Percentiles rank a stretch among this genome's conserved stretches.
Conservation (phyloP, 176 grass and related monocot species). For the Thinopyrum elongatum region DNA sequence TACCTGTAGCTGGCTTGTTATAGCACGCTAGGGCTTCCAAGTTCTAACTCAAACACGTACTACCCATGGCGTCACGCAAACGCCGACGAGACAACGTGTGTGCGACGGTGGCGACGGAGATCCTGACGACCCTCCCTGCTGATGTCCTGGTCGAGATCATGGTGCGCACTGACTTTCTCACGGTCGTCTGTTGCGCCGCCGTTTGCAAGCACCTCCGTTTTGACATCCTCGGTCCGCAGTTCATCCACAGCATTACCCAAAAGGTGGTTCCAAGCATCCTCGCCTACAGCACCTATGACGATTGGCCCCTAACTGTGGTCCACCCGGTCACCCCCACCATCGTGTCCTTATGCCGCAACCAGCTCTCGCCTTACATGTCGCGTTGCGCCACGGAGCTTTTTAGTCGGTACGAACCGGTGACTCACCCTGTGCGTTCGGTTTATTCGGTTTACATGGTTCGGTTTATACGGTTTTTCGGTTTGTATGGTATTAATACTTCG, state of each 20-base stretch:
- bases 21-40: too few species aligned
- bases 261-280: background rate
- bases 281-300: background rate
- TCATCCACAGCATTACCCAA: background rate
- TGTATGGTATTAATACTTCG: too few species aligned
- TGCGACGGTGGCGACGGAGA: too few species aligned
- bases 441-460: too few species aligned
- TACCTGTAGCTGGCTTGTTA: too few species aligned
- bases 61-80: background rate
- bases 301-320: background rate
- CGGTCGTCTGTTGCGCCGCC: background rate
- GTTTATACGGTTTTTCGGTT: too few species aligned
- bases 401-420: accelerated
- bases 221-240: background rate
- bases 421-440: too few species aligned
- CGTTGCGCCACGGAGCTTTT: too few species aligned
- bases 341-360: background rate
- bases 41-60: too few species aligned
- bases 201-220: background rate
- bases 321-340: background rate
- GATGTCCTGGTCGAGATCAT: background rate
- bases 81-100: background rate
- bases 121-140: background rate
- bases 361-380: background rate
- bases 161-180: too few species aligned